Evolutionary conservation across 169 alveolate species (phyloP), one percentile per base, ranked within the genome.

Genomic region (Plasmodium berghei): DNA sequence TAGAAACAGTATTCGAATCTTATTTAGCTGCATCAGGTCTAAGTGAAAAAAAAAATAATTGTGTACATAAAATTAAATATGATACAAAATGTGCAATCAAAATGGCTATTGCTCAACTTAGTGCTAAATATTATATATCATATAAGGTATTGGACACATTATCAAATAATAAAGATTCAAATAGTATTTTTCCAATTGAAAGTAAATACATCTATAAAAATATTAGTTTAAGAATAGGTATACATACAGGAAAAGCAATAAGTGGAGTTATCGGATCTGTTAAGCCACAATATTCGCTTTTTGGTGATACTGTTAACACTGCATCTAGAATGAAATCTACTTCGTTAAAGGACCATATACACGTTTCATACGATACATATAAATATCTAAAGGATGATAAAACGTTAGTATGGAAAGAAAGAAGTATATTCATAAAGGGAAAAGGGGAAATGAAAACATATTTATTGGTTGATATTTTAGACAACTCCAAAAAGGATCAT

Each of bases 291-390:
- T 98, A 97, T 92, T 97, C 99, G 18, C 95, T 98, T 42, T 97
- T 98, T 80, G 99, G 99, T 9, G 99, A 98, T 92, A 97, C 99
- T 16, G 99, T 98, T n/a, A 98, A 98, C 88, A 98, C 99, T 10
- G 98, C 99, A 16, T 94, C 98, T 24, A 95, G 99, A 89, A 97
- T 98, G 97, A 92, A 94, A 42, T 88, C 94, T 28, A 94, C 96
- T 0, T 94, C 95, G 1, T 59, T 73, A 20, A 87, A 92, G 5
- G 94, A 89, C 10, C 90, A 89, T 63, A 83, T 94, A 22, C 96
- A 94, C 22, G 89, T 94, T n/a, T 90, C 95, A 4, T 77, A 88
- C 59, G 90, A 72, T 58, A 92, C 96, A 42, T 90, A 88, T 55
- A 89, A 83, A 61, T 67, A 55, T 46, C 18, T 86, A 28, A 72